These are phyloP conservation scores for Phytophthora vignae DNA, from an alignment of 352 stramenopile species.

Conservation along the genomic window DNA sequence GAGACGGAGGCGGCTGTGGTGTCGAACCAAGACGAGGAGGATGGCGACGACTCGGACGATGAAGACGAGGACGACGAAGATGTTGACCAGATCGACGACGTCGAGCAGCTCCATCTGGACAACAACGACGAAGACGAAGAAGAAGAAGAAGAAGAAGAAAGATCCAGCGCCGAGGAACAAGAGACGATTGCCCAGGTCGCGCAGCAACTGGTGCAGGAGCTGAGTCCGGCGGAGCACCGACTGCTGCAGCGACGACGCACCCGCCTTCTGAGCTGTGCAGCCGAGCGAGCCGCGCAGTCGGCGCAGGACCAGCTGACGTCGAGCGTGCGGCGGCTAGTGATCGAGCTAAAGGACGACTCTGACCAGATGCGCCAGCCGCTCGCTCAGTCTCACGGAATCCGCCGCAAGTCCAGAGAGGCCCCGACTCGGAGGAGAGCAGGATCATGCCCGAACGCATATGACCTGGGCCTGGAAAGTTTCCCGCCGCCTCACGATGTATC, in stretches of 20 bases:
- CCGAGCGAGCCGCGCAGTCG: conserved; percentile 40
- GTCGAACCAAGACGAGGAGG: conserved; percentile 57
- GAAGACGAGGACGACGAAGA: conserved; percentile 10
- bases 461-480: conserved; percentile 12
- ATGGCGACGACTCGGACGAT: conserved; percentile 8
- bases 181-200: conserved; percentile 7
- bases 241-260: conserved; percentile 28
- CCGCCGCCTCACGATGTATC: conserved; percentile 20
- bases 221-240: conserved; percentile 25
- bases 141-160: conserved; percentile 18
- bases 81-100: conserved; percentile 22
- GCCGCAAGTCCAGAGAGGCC: conserved; percentile 19
- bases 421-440: conserved; percentile 58
- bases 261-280: conserved; percentile 34
- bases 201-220: conserved; percentile 23
- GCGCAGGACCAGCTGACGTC: conserved; percentile 75
- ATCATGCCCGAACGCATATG: conserved; percentile 67
- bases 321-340: conserved; percentile 79
- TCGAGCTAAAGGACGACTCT: conserved; percentile 75
- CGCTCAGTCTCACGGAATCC: conserved; percentile 32
- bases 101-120: conserved; percentile 27
- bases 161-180: conserved; percentile 25
- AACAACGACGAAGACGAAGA: conserved; percentile 16
- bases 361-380: conserved; percentile 43
- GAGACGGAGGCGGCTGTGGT: conserved; percentile 24